phyloP scores from a whole-genome alignment of 768 basidiomycete species.

The Lactarius hatsudake region DNA sequence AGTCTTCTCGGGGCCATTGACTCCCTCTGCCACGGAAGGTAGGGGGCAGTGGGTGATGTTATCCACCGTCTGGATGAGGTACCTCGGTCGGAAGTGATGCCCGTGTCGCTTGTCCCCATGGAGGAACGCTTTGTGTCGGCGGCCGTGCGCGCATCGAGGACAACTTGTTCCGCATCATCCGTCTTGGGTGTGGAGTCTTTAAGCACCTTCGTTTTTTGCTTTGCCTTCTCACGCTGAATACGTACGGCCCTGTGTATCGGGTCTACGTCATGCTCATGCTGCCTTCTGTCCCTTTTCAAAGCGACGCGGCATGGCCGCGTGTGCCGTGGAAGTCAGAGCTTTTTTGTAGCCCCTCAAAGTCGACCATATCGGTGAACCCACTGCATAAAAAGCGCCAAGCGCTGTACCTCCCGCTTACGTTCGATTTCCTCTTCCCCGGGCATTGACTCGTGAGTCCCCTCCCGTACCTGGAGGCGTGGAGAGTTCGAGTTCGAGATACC shows the following conservation, averaged over 20 bases:
- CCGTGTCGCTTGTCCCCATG: neutral
- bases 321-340: constrained; percentile 44
- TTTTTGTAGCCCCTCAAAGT: constrained; percentile 50
- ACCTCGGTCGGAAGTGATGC: neutral
- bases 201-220: constrained; percentile 23
- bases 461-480: constrained; percentile 33
- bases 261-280: constrained; percentile 25
- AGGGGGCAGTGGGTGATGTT: neutral
- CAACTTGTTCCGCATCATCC: constrained; percentile 30
- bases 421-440: constrained; percentile 47
- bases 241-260: constrained; percentile 32
- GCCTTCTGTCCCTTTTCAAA: constrained; percentile 35
- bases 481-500: constrained; percentile 58
- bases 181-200: constrained; percentile 28
- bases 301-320: constrained; percentile 44
- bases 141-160: constrained; percentile 26
- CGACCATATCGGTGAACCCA: constrained; percentile 39
- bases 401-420: constrained; percentile 51
- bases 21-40: neutral
- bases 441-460: constrained; percentile 8
- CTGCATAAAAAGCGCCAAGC: constrained; percentile 49
- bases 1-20: neutral
- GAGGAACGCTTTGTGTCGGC: constrained; percentile 22
- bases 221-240: constrained; percentile 30
- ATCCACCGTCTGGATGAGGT: neutral